phyloP scores from a whole-genome alignment of 2,329 filamentous ascomycete species.

The Microcera coccophila region DNA sequence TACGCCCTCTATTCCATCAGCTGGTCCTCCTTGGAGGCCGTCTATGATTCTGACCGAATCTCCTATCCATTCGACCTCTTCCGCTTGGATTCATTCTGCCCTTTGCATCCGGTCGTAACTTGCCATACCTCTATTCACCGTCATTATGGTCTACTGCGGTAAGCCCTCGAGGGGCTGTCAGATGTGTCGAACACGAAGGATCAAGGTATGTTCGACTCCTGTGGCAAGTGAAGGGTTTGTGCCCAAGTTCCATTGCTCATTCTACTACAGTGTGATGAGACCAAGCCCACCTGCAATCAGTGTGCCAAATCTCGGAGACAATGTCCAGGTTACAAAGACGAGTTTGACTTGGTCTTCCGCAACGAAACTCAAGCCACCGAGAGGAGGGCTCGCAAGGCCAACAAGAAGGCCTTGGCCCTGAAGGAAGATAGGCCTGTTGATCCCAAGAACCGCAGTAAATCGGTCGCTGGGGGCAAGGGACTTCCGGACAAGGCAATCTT shows the following conservation, averaged over 20 bases:
- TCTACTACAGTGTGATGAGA: slow-evolving; percentile 59
- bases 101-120: background rate
- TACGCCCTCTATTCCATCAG: slow-evolving; percentile 17
- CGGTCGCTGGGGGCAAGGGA: slow-evolving; percentile 13
- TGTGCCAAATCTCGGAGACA: slow-evolving; percentile 60
- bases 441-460: slow-evolving; percentile 9
- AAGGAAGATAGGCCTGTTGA: slow-evolving; percentile 30
- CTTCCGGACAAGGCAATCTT: slow-evolving; percentile 25
- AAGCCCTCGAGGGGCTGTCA: slow-evolving; percentile 67
- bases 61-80: slow-evolving; percentile 2
- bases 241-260: slow-evolving; percentile 6
- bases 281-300: slow-evolving; percentile 61
- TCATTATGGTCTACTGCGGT: slow-evolving; percentile 60
- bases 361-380: slow-evolving; percentile 68
- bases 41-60: slow-evolving; percentile 8
- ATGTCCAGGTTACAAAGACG: slow-evolving; percentile 66
- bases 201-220: slow-evolving; percentile 55
- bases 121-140: background rate
- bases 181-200: slow-evolving; percentile 68
- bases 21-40: slow-evolving; percentile 20
- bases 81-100: slow-evolving; percentile 1
- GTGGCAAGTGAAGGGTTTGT: background rate
- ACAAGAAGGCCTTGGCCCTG: slow-evolving; percentile 42
- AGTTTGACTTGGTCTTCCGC: slow-evolving; percentile 68
- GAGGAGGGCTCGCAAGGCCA: slow-evolving; percentile 55